Percentiles rank a stretch among this genome's conserved stretches.
These are phyloP conservation scores for Aspergillus ustus DNA, from an alignment of 2,329 filamentous ascomycete species.

Conservation along the genomic window DNA sequence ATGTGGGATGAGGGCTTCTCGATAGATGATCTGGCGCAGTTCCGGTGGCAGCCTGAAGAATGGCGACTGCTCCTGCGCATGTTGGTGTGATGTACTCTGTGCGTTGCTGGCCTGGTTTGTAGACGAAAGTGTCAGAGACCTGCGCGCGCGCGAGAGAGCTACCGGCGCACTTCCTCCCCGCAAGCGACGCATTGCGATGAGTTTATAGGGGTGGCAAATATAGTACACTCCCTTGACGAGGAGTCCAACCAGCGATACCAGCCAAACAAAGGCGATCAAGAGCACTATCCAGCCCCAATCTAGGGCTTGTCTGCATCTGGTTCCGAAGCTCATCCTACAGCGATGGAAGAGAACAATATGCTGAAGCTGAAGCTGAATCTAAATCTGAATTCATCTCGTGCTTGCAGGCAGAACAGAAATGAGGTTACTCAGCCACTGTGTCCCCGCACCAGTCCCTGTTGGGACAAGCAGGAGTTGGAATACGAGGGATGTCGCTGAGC, in stretches of 20 bases:
- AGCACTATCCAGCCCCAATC: background rate
- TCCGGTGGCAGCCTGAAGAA: background rate
- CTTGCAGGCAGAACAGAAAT: background rate
- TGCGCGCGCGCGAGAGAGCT: background rate
- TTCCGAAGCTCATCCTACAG: background rate
- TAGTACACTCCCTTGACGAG: background rate
- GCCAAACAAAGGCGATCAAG: background rate
- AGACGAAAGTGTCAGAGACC: background rate
- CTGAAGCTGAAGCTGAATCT: background rate
- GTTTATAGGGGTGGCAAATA: background rate
- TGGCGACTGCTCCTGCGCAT: background rate
- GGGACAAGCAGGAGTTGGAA: background rate
- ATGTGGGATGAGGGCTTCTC: background rate
- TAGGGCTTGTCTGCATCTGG: background rate
- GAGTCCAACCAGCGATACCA: background rate
- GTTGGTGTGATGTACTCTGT: background rate
- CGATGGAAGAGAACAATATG: background rate
- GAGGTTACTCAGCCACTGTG: background rate
- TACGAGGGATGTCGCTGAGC: background rate
- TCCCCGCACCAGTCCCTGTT: background rate
- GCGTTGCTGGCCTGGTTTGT: background rate
- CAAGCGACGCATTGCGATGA: background rate
- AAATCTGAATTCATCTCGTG: background rate
- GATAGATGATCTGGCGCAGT: background rate
- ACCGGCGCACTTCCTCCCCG: background rate